Base-by-base conservation (phyloP, 2,329 filamentous ascomycete species). In the Hypoxylon sp. region DNA sequence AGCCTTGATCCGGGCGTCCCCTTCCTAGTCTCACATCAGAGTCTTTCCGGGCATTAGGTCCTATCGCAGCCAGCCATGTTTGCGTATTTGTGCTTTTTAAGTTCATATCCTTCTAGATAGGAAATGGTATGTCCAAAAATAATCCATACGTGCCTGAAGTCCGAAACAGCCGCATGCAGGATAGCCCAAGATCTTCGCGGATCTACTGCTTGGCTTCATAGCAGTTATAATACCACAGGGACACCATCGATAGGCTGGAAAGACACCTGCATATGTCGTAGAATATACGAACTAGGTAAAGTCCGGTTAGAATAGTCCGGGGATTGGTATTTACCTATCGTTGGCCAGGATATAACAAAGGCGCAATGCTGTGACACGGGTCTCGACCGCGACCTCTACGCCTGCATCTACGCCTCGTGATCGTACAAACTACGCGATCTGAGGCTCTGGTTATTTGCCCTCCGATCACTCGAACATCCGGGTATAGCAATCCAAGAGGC, bases 1-100 rank as follows among this genome's bases (percentile, higher is more conserved):
- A 65, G 46, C 31, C 61, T 65, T 48, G 61, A 50, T 47, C 58
- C 58, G 62, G 65, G 62, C 52, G 35, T 63, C 55, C 68, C 58
- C 58, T 65, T 60, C 42, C 15, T n/a, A 63, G 51, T 60, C 56
- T 65, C 62, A 64, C 58, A 70, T 68, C 68, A 63, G 55, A 68
- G 68, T 70, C 61, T 68, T 47, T 50, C 57, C 68, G 65, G 68
- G 68, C 65, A 61, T 70, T 19, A 52, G 27, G 42, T 46, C 21
- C 55, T 39, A 53, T 63, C 55, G 29, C 27, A 52, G 55, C 58
- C 37, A 58, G 31, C 54, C 56, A 55, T 42, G 51, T 51, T 58
- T 63, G 59, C 48, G 51, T 53, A 47, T 59, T 63, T 61, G 59
- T 63, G 62, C 62, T 58, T 60, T 68, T 66, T 64, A 42, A 47